A percentile compares a stretch with the other conserved stretches of the same genome.
Conservation (phyloP, 371 early-diverging fungal species). For the Batrachochytrium dendrobatidis region DNA sequence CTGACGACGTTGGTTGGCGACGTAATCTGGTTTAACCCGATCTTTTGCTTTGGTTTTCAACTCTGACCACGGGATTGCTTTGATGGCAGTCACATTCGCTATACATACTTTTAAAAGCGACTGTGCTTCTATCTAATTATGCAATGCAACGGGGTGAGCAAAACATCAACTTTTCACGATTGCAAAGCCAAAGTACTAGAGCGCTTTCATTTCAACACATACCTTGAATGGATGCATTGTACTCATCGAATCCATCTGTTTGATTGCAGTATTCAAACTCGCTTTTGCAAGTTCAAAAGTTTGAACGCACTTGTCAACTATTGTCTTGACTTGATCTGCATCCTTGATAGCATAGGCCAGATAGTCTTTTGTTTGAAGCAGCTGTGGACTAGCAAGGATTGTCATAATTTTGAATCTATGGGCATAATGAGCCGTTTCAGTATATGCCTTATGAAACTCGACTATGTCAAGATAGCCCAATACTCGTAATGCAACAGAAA, state of each 20-base stretch:
- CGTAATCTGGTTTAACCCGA: too few relatives aligned
- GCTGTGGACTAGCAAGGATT: background rate
- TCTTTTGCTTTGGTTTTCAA: background rate
- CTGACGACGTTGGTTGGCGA: background rate
- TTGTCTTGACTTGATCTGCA: too few relatives aligned
- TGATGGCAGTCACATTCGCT: background rate
- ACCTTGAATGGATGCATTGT: too few relatives aligned
- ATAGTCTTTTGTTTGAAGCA: background rate
- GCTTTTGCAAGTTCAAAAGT: too few relatives aligned
- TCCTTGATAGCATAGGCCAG: background rate
- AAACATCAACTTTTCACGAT: too few relatives aligned
- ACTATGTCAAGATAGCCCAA: background rate
- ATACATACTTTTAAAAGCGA: background rate
- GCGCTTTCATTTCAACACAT: too few relatives aligned
- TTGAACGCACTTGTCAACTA: too few relatives aligned
- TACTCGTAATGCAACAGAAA: background rate
- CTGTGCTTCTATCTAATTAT: constrained; percentile 1
- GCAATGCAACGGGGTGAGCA: too few relatives aligned
- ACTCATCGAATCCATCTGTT: too few relatives aligned
- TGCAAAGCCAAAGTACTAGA: too few relatives aligned
- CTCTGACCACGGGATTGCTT: background rate
- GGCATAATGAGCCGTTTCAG: background rate
- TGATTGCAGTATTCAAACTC: too few relatives aligned
- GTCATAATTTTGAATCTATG: background rate
- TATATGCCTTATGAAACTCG: background rate